Percentiles rank a stretch among this genome's conserved stretches.
Evolutionary conservation across 345 rosid species (phyloP).

Genomic region (Populus ilicifolia): DNA sequence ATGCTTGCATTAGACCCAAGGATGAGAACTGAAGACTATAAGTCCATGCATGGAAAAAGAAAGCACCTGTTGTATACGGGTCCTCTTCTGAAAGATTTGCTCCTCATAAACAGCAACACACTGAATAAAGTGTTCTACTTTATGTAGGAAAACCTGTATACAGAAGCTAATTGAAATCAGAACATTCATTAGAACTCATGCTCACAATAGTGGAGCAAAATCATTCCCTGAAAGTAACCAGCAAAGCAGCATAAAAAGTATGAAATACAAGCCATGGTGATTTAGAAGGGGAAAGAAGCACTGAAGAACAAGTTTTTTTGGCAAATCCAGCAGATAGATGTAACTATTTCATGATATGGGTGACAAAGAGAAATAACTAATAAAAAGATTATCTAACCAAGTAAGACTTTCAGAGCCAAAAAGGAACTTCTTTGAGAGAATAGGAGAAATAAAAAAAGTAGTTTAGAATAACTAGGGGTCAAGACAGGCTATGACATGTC

Average conservation of each 20-base stretch:
- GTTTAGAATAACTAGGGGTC: background rate
- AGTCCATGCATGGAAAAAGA: background rate
- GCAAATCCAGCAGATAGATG: background rate
- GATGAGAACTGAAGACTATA: background rate
- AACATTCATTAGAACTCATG: background rate
- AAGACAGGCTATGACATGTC: background rate
- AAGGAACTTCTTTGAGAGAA: background rate
- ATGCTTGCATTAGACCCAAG: background rate
- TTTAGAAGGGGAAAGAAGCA: background rate
- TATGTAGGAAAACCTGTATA: conserved; percentile 66
- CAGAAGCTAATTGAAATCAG: background rate
- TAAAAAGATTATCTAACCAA: background rate
- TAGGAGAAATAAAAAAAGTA: background rate
- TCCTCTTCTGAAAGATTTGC: conserved; percentile 93
- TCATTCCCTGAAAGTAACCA: background rate
- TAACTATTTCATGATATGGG: background rate
- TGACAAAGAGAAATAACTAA: background rate
- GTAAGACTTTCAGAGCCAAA: background rate
- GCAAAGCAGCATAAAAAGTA: background rate
- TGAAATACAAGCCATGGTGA: background rate
- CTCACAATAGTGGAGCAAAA: background rate
- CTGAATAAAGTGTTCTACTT: conserved; percentile 86
- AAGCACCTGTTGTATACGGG: conserved; percentile 78
- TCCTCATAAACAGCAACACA: conserved; percentile 80
- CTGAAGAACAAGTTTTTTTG: background rate